phyloP scores from a whole-genome alignment of 805 yeast genomes.

The Ogataea thermomethanolica region DNA sequence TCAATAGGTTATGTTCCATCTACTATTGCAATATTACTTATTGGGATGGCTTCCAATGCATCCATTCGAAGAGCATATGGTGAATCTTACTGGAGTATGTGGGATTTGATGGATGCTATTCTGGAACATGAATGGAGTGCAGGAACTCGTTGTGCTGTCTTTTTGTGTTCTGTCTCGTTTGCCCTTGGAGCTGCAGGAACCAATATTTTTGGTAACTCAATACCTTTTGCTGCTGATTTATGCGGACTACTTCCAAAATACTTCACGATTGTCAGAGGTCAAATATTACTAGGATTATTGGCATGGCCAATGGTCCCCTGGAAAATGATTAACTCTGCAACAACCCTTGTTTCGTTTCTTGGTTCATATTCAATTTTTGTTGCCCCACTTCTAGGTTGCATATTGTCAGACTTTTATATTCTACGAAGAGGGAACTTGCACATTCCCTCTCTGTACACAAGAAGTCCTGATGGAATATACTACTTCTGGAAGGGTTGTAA shows the following conservation, averaged over 20 bases:
- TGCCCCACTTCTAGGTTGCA: conserved; percentile 21
- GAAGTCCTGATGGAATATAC: conserved; percentile 15
- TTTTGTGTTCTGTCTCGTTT: conserved; percentile 17
- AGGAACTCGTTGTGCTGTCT: conserved; percentile 27
- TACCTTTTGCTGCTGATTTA: conserved; percentile 28
- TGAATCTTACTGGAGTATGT: conserved; percentile 28
- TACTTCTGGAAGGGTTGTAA: conserved; percentile 19
- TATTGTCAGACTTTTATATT: conserved; percentile 21
- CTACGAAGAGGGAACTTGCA: conserved; percentile 22
- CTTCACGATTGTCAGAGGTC: conserved; percentile 27
- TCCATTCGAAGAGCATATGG: conserved; percentile 22
- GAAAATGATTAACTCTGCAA: conserved; percentile 21
- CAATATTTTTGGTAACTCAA: conserved; percentile 29
- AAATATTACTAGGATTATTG: conserved; percentile 18
- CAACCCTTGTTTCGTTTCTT: conserved; percentile 20
- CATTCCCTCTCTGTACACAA: conserved; percentile 21
- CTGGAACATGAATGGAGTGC: conserved; percentile 29
- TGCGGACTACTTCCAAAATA: conserved; percentile 28
- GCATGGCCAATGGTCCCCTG: conserved; percentile 27
- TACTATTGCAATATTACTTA: conserved; percentile 14
- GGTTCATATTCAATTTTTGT: conserved; percentile 24
- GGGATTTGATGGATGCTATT: conserved; percentile 28
- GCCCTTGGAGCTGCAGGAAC: conserved; percentile 30
- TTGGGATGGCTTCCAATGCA: conserved; percentile 22
- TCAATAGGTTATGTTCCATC: conserved; percentile 21